Evolutionary conservation across 2,329 filamentous ascomycete species (phyloP).

Genomic region (Epichloe scottii): DNA sequence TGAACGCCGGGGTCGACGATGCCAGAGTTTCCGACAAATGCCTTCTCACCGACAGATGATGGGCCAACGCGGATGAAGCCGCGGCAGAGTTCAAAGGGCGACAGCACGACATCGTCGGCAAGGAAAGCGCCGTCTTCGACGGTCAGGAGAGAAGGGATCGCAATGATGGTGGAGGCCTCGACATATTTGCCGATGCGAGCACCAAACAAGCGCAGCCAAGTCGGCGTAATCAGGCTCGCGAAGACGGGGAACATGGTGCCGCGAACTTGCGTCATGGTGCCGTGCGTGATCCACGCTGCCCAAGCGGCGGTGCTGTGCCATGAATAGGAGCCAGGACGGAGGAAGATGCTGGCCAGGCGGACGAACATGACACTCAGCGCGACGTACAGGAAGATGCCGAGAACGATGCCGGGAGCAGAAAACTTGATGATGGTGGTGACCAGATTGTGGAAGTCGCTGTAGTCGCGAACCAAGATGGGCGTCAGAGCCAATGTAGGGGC

Average conservation of each 20-base stretch:
- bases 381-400: slow-evolving; percentile 7
- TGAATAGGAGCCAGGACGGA: slow-evolving; percentile 10
- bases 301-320: slow-evolving; percentile 11
- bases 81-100: slow-evolving; percentile 8
- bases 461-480: slow-evolving; percentile 7
- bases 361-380: slow-evolving; percentile 1
- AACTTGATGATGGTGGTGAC: slow-evolving; percentile 3
- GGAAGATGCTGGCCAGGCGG: slow-evolving; percentile 6
- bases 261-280: slow-evolving; percentile 8
- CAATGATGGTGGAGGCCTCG: slow-evolving; percentile 10
- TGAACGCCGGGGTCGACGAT: slow-evolving; percentile 9
- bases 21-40: slow-evolving; percentile 12
- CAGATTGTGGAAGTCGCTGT: slow-evolving; percentile 6
- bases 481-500: slow-evolving; percentile 7
- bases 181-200: slow-evolving; percentile 10
- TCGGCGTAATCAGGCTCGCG: slow-evolving; percentile 11
- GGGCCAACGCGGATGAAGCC: slow-evolving; percentile 8
- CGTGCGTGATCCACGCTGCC: slow-evolving; percentile 11
- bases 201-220: slow-evolving; percentile 10
- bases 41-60: slow-evolving; percentile 6
- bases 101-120: slow-evolving; percentile 11
- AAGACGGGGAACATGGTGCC: slow-evolving; percentile 9
- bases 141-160: slow-evolving; percentile 9
- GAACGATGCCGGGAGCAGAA: slow-evolving; percentile 3
- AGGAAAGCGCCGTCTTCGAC: slow-evolving; percentile 12